phyloP scores from a whole-genome alignment of 1,284 basidiomycete species.

The Phylloboletellus chloephorus region DNA sequence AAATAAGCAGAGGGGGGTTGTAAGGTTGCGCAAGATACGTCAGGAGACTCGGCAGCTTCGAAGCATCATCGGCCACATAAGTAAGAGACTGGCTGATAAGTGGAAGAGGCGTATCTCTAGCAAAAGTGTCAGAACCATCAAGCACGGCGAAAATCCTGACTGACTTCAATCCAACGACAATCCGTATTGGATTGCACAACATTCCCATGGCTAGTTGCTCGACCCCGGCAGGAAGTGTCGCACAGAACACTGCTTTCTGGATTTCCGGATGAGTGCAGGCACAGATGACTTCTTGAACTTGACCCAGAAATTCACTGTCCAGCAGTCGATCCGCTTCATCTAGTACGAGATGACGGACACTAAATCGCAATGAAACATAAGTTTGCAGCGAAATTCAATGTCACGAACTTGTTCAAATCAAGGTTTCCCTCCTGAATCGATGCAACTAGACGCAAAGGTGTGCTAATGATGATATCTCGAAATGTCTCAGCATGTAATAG shows the following conservation, averaged over 20 bases:
- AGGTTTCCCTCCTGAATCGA: constrained; percentile 65
- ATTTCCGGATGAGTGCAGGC: constrained; percentile 71
- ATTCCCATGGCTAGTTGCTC: constrained; percentile 87
- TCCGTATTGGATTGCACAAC: constrained; percentile 77
- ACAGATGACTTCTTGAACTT: constrained; percentile 84
- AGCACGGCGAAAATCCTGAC: constrained; percentile 10
- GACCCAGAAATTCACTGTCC: constrained; percentile 82
- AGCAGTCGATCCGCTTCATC: constrained; percentile 93
- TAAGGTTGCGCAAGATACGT: constrained; percentile 80
- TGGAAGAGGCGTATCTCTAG: constrained; percentile 80
- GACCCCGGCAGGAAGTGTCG: constrained; percentile 85
- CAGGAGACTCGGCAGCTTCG: constrained; percentile 84
- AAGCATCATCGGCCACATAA: constrained; percentile 90
- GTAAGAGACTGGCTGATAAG: constrained; percentile 83
- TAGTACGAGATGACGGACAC: constrained; percentile 77
- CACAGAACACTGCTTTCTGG: constrained; percentile 91
- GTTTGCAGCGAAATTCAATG: neutral
- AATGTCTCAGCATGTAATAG: neutral
- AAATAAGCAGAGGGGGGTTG: constrained; percentile 89
- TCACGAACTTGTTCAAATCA: constrained; percentile 65
- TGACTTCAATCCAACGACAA: constrained; percentile 93
- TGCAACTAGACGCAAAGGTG: constrained; percentile 72
- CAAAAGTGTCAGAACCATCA: constrained; percentile 5
- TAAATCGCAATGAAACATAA: constrained; percentile 29
- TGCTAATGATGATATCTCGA: constrained; percentile 76